Evolutionary conservation across 176 grass and related monocot genomes (phyloP), one percentile per base, ranked within the genome.

Genomic region (Rhynchospora tenuis): DNA sequence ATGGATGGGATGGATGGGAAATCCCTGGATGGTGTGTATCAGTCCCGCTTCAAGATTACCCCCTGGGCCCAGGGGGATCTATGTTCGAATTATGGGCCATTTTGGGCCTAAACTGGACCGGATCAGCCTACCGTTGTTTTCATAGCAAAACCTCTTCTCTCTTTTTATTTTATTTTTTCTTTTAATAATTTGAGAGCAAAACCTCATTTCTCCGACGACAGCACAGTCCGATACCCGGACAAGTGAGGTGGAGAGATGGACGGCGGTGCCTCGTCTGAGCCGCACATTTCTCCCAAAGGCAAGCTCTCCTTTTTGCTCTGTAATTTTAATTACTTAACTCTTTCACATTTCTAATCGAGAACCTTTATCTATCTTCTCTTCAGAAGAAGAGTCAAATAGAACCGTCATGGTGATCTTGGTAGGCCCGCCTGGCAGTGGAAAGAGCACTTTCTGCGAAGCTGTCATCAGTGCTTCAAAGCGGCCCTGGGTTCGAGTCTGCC

Each of bases 401-500:
- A 74, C 20, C 42, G 28, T 91, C 77, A 1, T 92, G 45, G 59
- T 89, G 63, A 81, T 97, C 59, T 82, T 97, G 20, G 81, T 97
- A 14, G 94, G 92, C 0, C 71, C 94, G 0, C 92, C 94, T 20
- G 94, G 94, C 16, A 91, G 94, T 81, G 94, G 92, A 80, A 97
- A 97, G 90, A 89, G 91, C 64, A 92, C 94, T n/a, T 97, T 97
- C 77, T 93, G 92, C 27, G 88, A 97, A 65, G 86, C 90, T 42
- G 77, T 97, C 15, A 24, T 87, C 24, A 57, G 23, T 8, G 79
- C 67, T 64, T 76, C 90, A 45, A 81, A 48, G 65, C 91, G 92
- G 27, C 55, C 65, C 8, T 97, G 94, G 94, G 72, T 76, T 66
- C 90, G 92, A 79, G 59, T 97, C 50, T 97, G 92, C 77, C 94